phyloP scores from a whole-genome alignment of 2,329 filamentous ascomycete species.

The Trichoderma sp. region DNA sequence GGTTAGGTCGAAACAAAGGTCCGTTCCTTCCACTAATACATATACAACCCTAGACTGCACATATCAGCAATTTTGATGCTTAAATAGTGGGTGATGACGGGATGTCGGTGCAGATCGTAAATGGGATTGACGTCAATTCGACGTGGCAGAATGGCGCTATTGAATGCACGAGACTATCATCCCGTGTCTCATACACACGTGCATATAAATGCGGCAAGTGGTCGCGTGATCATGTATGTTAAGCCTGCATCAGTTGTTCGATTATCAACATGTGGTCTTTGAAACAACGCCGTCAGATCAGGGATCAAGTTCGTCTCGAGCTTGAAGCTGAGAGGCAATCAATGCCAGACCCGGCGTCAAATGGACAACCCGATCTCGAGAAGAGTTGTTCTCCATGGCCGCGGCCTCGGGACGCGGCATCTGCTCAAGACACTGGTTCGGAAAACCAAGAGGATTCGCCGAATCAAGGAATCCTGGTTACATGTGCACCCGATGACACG shows the following conservation, averaged over 20 bases:
- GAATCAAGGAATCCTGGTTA: conserved; percentile 1
- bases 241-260: not conserved
- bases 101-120: too few relatives aligned
- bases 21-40: too few relatives aligned
- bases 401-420: not conserved
- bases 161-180: not conserved
- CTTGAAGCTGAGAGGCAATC: not conserved
- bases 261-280: conserved; percentile 1
- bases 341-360: not conserved
- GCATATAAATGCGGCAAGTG: not conserved
- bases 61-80: too few relatives aligned
- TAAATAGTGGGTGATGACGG: too few relatives aligned
- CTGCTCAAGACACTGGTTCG: not conserved
- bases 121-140: conserved; percentile 1
- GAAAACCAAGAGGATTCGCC: not conserved
- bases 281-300: conserved; percentile 10
- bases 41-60: too few relatives aligned
- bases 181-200: not conserved
- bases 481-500: conserved; percentile 36
- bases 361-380: not conserved
- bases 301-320: not conserved
- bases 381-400: not conserved
- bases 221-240: not conserved
- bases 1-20: too few relatives aligned
- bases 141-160: not conserved